Evolutionary conservation across 2,329 filamentous ascomycete genomes (phyloP).

Genomic region (Scorias spongiosa): DNA sequence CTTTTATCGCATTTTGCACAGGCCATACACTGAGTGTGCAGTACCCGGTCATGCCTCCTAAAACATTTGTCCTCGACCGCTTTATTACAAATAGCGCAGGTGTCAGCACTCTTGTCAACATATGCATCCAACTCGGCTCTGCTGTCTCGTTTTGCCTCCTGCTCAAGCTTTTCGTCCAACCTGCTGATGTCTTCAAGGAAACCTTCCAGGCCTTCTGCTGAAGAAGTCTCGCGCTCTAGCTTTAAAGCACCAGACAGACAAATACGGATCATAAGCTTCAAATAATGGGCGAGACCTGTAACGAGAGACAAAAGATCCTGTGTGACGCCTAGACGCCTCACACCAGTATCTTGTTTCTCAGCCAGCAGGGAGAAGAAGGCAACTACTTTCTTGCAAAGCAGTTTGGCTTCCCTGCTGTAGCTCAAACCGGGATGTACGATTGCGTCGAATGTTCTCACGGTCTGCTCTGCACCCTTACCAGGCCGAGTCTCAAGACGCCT

Average conservation of each 20-base stretch:
- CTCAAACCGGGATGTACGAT: conserved; percentile 50
- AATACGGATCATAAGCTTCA: conserved; percentile 93
- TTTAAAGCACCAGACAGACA: conserved; percentile 87
- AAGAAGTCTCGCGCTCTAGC: conserved; percentile 69
- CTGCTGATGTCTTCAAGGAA: conserved; percentile 76
- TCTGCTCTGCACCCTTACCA: conserved; percentile 9
- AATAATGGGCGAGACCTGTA: conserved; percentile 88
- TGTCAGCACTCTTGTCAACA: conserved; percentile 44
- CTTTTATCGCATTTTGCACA: conserved; percentile 60
- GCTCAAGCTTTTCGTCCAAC: conserved; percentile 61
- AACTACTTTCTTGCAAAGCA: conserved; percentile 99
- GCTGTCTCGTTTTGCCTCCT: conserved; percentile 43
- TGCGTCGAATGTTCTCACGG: conserved; percentile 18
- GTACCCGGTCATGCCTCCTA: conserved; percentile 56
- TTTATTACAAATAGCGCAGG: conserved; percentile 65
- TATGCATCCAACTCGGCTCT: conserved; percentile 26
- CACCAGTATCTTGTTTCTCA: conserved; percentile 84
- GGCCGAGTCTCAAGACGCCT: conserved; percentile 46
- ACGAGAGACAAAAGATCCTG: conserved; percentile 96
- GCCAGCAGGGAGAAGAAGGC: conserved; percentile 92
- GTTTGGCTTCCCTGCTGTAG: conserved; percentile 89
- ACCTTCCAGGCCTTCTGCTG: conserved; percentile 57
- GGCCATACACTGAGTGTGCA: conserved; percentile 66
- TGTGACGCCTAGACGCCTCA: conserved; percentile 82
- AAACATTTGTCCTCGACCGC: conserved; percentile 93